These are phyloP conservation scores for Sordariomycetes sp. DNA, from an alignment of 2,329 filamentous ascomycete genomes.

Conservation along the genomic window DNA sequence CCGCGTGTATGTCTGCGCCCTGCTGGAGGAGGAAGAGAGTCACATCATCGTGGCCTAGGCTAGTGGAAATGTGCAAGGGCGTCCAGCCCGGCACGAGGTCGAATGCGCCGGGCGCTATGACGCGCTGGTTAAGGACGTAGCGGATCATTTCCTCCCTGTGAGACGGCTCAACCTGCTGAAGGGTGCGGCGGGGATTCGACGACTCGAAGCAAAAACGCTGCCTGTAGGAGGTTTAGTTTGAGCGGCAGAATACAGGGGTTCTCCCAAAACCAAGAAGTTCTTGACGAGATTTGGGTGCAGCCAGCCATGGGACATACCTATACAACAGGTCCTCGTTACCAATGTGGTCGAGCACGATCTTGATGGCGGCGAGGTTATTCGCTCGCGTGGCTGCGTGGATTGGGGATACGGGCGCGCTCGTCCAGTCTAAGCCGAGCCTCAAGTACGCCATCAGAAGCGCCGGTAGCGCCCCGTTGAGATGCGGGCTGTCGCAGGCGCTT, in stretches of 20 bases:
- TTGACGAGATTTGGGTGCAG: no score
- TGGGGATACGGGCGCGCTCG: background rate
- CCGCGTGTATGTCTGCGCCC: constrained; percentile 1
- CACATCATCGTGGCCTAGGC: background rate
- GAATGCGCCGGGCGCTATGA: background rate
- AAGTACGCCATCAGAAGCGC: background rate
- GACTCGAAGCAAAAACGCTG: background rate
- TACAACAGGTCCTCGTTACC: background rate
- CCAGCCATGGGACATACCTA: background rate
- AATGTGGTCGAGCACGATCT: background rate
- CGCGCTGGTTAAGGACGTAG: background rate
- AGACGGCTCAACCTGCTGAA: background rate
- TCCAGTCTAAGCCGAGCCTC: constrained; percentile 1
- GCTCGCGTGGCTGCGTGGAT: background rate
- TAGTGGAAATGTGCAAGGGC: background rate
- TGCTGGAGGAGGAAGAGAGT: background rate
- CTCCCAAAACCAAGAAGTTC: background rate
- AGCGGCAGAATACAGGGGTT: background rate
- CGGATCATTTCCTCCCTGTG: background rate
- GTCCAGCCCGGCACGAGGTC: background rate
- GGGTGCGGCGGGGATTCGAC: background rate
- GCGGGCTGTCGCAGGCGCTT: background rate
- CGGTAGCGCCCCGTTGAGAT: background rate
- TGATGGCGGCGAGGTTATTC: background rate
- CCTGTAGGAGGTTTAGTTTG: background rate